phyloP scores from a whole-genome alignment of 345 rosid species.

The Citrus trifoliata region DNA sequence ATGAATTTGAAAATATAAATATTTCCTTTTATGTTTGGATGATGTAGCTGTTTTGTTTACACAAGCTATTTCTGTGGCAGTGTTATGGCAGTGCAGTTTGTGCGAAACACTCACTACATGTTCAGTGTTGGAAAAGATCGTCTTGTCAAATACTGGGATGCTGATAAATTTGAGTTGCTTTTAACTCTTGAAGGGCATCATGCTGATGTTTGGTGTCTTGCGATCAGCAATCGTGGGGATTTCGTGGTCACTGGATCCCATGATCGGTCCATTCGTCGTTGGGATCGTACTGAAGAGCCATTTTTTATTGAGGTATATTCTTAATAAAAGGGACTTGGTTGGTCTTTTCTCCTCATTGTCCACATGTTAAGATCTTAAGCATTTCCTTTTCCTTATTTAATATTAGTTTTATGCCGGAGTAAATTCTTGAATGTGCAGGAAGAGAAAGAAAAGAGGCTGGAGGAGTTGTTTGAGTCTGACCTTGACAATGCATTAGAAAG shows the following conservation, averaged over 20 bases:
- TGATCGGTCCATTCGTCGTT: slow-evolving; percentile 93
- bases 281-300: slow-evolving; percentile 98
- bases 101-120: slow-evolving; percentile 79
- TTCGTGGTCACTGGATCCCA: slow-evolving; percentile 96
- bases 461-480: slow-evolving; percentile 90
- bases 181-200: slow-evolving; percentile 94
- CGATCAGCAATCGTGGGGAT: slow-evolving; percentile 82
- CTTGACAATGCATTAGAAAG: slow-evolving; percentile 62
- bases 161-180: slow-evolving; percentile 91
- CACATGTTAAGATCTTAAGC: background rate
- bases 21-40: background rate
- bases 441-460: slow-evolving; percentile 93
- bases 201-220: slow-evolving; percentile 92
- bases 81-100: slow-evolving; percentile 94
- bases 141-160: slow-evolving; percentile 97
- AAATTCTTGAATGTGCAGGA: slow-evolving; percentile 53
- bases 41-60: slow-evolving; percentile 16
- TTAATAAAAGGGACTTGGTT: background rate
- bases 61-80: slow-evolving; percentile 46
- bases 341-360: background rate
- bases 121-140: slow-evolving; percentile 94
- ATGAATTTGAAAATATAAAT: slow-evolving; percentile 10
- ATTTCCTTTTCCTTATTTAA: background rate
- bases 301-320: slow-evolving; percentile 83
- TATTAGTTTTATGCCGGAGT: background rate